These are phyloP conservation scores for Leishmania guyanensis DNA, from an alignment of 208 protist genomes.

Conservation along the genomic window DNA sequence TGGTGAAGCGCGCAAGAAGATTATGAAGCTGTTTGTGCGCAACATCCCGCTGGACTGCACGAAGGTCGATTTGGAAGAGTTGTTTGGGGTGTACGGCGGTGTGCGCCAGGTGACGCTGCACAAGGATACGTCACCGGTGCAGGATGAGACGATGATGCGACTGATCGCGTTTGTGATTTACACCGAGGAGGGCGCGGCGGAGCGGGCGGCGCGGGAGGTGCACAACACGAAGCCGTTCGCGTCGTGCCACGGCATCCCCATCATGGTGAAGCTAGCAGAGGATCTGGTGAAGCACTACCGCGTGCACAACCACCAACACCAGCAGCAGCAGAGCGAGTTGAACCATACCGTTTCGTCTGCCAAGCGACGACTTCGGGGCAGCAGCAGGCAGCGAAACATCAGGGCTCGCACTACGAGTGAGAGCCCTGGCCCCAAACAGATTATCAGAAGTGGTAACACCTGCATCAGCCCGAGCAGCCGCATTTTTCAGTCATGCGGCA, in stretches of 20 bases:
- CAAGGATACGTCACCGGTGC: constrained; percentile 63
- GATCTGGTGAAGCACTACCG: constrained; percentile 19
- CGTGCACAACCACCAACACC: constrained; percentile 1
- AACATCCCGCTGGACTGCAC: constrained; percentile 70
- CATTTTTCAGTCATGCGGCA: not conserved
- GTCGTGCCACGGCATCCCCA: constrained; percentile 37
- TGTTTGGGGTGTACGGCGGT: constrained; percentile 53
- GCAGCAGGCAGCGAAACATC: not conserved
- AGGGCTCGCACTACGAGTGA: not conserved
- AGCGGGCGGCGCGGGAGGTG: constrained; percentile 36
- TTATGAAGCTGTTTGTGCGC: constrained; percentile 84
- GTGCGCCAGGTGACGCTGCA: constrained; percentile 65
- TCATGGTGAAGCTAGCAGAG: constrained; percentile 58
- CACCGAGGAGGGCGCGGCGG: constrained; percentile 50
- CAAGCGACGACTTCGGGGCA: not conserved
- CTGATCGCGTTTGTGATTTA: constrained; percentile 76
- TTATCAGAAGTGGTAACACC: not conserved
- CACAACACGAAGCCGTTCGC: constrained; percentile 58
- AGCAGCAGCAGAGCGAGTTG: not conserved
- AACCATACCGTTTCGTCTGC: not conserved
- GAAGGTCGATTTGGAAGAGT: constrained; percentile 27
- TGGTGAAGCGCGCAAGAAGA: constrained; percentile 68
- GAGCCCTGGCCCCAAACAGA: not conserved
- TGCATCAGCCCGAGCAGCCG: not conserved
- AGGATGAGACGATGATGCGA: constrained; percentile 48